Evolutionary conservation across 306 rosid genomes (phyloP).

Genomic region (Herpetospermum pedunculosum): DNA sequence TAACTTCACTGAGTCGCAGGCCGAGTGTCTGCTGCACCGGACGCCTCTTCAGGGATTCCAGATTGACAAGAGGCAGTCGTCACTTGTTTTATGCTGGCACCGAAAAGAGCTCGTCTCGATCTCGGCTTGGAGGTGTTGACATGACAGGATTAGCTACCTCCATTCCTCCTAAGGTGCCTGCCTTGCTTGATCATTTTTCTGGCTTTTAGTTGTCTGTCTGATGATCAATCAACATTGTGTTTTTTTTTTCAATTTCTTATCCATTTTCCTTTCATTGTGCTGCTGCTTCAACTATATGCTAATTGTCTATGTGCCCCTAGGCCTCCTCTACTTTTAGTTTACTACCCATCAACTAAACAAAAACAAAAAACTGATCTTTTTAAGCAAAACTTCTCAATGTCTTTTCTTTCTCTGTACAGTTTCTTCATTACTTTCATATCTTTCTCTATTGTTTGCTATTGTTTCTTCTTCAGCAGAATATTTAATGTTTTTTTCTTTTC

Average conservation of each 20-base stretch:
- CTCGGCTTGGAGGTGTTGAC: constrained; percentile 83
- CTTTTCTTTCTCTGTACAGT: constrained; percentile 23
- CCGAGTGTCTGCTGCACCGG: constrained; percentile 79
- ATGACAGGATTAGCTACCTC: constrained; percentile 13
- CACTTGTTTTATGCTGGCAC: constrained; percentile 77
- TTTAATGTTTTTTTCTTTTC: neutral
- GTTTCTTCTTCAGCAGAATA: neutral
- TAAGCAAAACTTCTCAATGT: constrained; percentile 34
- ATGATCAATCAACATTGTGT: no score
- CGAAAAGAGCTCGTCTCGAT: constrained; percentile 60
- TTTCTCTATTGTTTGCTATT: constrained; percentile 15
- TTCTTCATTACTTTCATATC: constrained; percentile 18
- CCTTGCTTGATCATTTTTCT: constrained; percentile 29
- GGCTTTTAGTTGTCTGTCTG: constrained; percentile 25
- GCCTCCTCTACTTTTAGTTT: constrained; percentile 32
- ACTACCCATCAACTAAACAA: no score
- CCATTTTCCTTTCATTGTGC: constrained; percentile 20
- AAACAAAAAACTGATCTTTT: constrained; percentile 34
- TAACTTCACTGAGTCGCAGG: constrained; percentile 79
- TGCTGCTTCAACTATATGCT: constrained; percentile 35
- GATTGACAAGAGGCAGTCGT: constrained; percentile 58
- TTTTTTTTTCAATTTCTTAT: neutral
- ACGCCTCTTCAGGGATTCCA: constrained; percentile 64
- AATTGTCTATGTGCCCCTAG: constrained; percentile 58
- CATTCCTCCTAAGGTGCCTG: constrained; percentile 43